Evolutionary conservation across 257 asterid genomes (phyloP), one percentile per base, ranked within the genome.

Genomic region (Solanum medicagineum): DNA sequence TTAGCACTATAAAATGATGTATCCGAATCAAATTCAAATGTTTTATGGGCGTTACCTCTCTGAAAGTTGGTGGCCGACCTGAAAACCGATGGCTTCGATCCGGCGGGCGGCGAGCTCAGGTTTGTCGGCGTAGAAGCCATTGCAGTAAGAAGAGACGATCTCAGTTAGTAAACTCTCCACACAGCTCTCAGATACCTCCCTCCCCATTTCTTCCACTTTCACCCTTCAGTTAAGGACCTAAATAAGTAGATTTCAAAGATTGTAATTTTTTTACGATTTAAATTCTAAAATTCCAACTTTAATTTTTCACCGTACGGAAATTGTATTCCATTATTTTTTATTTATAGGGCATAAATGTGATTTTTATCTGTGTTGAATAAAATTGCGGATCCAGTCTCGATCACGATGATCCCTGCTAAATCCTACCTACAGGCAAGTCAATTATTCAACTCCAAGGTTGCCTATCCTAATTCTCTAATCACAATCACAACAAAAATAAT

Each of bases 51-150:
- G 36, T 51, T 62, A 95, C 99, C 99, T 94, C 84, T 96, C 98
- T 10, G 96, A 91, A 6, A 95, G 92, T 79, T 95, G 99, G 87
- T 95, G 99, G 85, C 98, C 99, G 86, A 94, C 99, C 85, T 96
- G 97, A 89, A 94, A 96, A 24, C 98, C 98, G 36, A 95, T 94
- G 87, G 99, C 97, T 89, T 96, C 98, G 89, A 96, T 95, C 91
- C 99, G 89, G 11, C 97, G 97, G 22, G 98, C 98, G 60, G 99
- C 98, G 69, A 96, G 95, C 87, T 96, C 98, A 13, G 97, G 97
- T 90, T 96, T 96, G 91, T 87, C 90, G 87, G 98, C 98, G 80
- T 93, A 96, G 89, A 91, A 90, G 15, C 95, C 97, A 87, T 89
- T 89, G 91, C 98, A 92, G 85, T 94, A 96, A 40, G 94, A 88